A percentile compares a stretch with the other conserved stretches of the same genome.
Conservation (phyloP, 306 rosid genomes). For the Dalbergia cultrata region DNA sequence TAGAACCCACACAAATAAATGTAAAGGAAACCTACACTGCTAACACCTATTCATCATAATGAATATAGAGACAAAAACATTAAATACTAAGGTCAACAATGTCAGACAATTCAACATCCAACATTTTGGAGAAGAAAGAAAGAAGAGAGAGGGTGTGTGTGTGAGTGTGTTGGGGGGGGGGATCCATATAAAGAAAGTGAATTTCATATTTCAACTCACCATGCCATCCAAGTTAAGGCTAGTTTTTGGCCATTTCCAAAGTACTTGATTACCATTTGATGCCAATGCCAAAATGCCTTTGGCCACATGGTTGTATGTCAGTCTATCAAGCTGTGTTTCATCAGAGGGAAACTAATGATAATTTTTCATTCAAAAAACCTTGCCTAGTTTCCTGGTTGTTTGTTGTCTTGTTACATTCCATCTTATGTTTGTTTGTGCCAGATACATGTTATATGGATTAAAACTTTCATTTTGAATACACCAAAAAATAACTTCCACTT, state of each 20-base stretch:
- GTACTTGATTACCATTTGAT: constrained; percentile 45
- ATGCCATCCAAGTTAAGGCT: constrained; percentile 16
- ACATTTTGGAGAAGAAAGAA: no score
- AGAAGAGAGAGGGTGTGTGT: no score
- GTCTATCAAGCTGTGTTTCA: constrained; percentile 49
- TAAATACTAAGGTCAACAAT: no score
- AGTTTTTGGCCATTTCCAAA: constrained; percentile 59
- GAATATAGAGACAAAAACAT: no score
- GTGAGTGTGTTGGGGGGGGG: no score
- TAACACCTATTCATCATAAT: no score
- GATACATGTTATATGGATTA: not conserved
- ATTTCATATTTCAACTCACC: constrained; percentile 31
- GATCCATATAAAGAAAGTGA: not conserved
- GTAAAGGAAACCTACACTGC: no score
- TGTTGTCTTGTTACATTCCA: not conserved
- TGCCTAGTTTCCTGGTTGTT: not conserved
- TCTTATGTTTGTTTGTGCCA: not conserved
- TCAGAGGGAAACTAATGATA: constrained; percentile 18
- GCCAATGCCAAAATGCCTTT: constrained; percentile 52
- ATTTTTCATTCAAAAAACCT: not conserved
- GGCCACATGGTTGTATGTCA: constrained; percentile 54
- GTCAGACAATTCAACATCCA: no score
- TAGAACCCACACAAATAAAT: no score
- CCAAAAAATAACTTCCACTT: not conserved
- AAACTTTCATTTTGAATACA: not conserved